These are phyloP conservation scores for Plasmopara muralis DNA, from an alignment of 352 stramenopile genomes.

Conservation along the genomic window DNA sequence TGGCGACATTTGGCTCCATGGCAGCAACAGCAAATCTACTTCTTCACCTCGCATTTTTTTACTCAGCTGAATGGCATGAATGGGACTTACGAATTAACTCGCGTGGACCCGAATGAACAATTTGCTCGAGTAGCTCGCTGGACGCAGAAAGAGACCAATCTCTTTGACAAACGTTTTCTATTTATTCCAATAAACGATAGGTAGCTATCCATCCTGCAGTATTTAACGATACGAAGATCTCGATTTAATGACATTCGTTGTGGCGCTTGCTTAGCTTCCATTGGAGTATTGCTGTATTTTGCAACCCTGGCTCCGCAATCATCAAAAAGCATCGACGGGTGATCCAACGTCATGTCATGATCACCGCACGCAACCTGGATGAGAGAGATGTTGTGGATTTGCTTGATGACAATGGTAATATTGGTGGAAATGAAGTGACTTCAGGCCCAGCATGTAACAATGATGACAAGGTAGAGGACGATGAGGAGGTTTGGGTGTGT, in stretches of 20 bases:
- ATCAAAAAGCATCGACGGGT: slow-evolving; percentile 39
- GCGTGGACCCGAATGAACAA: slow-evolving; percentile 34
- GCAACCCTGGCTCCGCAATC: slow-evolving; percentile 70
- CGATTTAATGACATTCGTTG: background rate
- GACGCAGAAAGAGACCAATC: slow-evolving; percentile 75
- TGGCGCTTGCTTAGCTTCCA: slow-evolving; percentile 55
- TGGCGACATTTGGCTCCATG: slow-evolving; percentile 57
- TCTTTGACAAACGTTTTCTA: slow-evolving; percentile 84
- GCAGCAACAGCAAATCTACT: slow-evolving; percentile 73
- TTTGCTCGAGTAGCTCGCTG: slow-evolving; percentile 61
- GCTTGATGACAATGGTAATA: slow-evolving; percentile 16
- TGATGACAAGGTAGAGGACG: slow-evolving; percentile 15
- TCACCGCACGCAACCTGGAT: background rate
- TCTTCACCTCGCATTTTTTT: slow-evolving; percentile 96
- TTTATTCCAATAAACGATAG: slow-evolving; percentile 89
- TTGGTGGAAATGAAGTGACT: background rate
- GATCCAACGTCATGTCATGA: slow-evolving; percentile 2
- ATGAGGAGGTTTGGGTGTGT: slow-evolving; percentile 42
- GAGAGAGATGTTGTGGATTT: slow-evolving; percentile 30
- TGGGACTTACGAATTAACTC: slow-evolving; percentile 21
- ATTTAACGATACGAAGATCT: too few species aligned
- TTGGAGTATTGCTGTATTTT: slow-evolving; percentile 86
- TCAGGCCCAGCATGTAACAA: background rate
- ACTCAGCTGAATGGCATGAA: slow-evolving; percentile 76
- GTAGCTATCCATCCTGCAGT: slow-evolving; percentile 16